Percentiles rank a stretch among this genome's conserved stretches.
These are phyloP conservation scores for Nakazawaea molendinolei DNA, from an alignment of 805 yeast genomes.

Conservation along the genomic window DNA sequence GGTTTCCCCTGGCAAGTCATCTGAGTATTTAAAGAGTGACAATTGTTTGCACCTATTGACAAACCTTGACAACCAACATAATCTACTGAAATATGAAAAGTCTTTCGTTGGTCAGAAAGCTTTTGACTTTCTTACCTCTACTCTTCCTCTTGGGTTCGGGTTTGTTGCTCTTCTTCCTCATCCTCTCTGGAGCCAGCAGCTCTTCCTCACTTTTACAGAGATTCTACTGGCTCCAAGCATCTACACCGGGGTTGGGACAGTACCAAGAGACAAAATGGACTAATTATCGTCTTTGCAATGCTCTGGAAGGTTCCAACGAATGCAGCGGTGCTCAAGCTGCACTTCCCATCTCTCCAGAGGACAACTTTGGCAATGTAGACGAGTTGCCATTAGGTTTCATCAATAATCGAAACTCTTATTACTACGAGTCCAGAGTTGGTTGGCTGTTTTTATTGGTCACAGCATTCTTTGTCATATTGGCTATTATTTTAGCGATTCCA, in stretches of 20 bases:
- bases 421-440: conserved; percentile 58
- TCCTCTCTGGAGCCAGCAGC: conserved; percentile 58
- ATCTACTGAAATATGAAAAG: conserved; percentile 2
- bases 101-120: conserved; percentile 7
- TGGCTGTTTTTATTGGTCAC: conserved; percentile 59
- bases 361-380: conserved; percentile 53
- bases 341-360: conserved; percentile 77
- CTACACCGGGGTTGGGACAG: conserved; percentile 51
- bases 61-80: neutral
- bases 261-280: conserved; percentile 66
- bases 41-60: neutral
- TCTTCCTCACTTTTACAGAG: conserved; percentile 44
- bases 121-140: conserved; percentile 6
- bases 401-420: conserved; percentile 48
- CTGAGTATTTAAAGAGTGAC: no score
- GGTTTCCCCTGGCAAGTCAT: no score
- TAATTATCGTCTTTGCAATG: conserved; percentile 55
- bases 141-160: conserved; percentile 10
- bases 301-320: conserved; percentile 34
- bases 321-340: conserved; percentile 62
- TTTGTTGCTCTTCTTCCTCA: conserved; percentile 42
- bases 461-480: conserved; percentile 26
- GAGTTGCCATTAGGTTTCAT: conserved; percentile 50
- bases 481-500: conserved; percentile 2
- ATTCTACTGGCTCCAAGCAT: conserved; percentile 78